A percentile compares a stretch with the other conserved stretches of the same genome.
Conservation (phyloP, 169 alveolate genomes). For the Neospora caninum region DNA sequence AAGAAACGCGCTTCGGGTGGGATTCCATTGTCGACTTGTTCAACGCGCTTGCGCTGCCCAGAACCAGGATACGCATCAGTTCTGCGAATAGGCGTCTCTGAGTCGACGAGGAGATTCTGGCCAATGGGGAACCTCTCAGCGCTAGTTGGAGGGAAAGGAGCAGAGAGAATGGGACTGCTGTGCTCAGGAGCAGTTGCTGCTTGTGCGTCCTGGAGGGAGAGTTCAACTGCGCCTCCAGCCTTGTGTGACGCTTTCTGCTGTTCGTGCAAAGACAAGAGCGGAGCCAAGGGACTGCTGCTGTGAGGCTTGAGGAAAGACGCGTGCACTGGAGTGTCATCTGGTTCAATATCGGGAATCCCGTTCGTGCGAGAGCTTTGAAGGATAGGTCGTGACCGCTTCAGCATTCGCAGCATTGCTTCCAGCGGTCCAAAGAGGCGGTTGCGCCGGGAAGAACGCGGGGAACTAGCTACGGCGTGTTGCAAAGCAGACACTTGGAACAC, state of each 20-base stretch:
- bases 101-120: background rate
- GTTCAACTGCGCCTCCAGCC: background rate
- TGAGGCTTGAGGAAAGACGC: background rate
- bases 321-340: background rate
- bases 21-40: background rate
- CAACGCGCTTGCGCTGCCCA: background rate
- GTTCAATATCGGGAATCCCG: background rate
- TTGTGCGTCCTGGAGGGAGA: background rate
- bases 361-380: background rate
- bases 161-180: background rate
- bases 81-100: background rate
- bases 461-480: too few species aligned
- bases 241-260: background rate
- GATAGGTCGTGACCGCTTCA: background rate
- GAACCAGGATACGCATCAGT: background rate
- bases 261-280: background rate
- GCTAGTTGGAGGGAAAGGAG: slow-evolving; percentile 5
- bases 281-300: background rate
- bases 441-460: too few species aligned
- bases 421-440: too few species aligned
- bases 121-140: background rate
- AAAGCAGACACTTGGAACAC: too few species aligned
- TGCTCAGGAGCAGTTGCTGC: background rate
- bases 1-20: background rate
- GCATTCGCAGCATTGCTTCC: too few species aligned